Base-by-base conservation (phyloP, 1,284 basidiomycete species). In the Apiotrichum mycotoxinovorans region DNA sequence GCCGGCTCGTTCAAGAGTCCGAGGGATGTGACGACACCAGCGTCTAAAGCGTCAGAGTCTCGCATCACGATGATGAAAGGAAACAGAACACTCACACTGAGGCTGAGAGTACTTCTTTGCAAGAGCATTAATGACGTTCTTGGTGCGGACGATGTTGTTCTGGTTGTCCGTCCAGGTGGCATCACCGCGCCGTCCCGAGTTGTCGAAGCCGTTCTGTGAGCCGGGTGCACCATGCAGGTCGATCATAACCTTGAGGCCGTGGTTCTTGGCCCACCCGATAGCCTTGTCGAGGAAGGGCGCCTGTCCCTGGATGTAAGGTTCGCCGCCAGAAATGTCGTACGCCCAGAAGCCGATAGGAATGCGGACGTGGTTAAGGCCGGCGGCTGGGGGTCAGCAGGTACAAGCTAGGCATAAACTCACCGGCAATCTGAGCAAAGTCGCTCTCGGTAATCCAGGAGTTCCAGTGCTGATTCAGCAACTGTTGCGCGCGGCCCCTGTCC, bases 331-430 rank as follows among this genome's bases (percentile, higher is more conserved):
- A 23, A 89, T 84, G 52, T 93, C 88, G 65, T 89, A 91, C 1
- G 92, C 92, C 93, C 93, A 96, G 52, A 87, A 73, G 17, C 73
- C 73, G 61, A 96, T 88, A 3, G 92, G 92, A 40, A 96, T 78
- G 38, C 92, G 83, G 58, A 90, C 87, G 68, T 89, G 87, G 67
- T 87, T 89, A 51, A 90, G 77, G 1, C 88, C 87, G 34, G 86
- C 87, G 26, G 63, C 72, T 71, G 51, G 23, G 35, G 1, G 33
- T 46, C 3, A 46, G 38, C 18, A 9, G 15, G 33, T 35, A 20
- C 15, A 15, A 35, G 17, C 4, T 10, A 4, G 46, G 20, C 4
- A 18, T 14, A n/a, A 0, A 69, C 71, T 61, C 51, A 75, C 72
- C 88, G n/a, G 89, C 90, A 52, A 96, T 94, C 71, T 79, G 25